phyloP scores from a whole-genome alignment of 345 rosid species.

The Xanthoceras sorbifolium region DNA sequence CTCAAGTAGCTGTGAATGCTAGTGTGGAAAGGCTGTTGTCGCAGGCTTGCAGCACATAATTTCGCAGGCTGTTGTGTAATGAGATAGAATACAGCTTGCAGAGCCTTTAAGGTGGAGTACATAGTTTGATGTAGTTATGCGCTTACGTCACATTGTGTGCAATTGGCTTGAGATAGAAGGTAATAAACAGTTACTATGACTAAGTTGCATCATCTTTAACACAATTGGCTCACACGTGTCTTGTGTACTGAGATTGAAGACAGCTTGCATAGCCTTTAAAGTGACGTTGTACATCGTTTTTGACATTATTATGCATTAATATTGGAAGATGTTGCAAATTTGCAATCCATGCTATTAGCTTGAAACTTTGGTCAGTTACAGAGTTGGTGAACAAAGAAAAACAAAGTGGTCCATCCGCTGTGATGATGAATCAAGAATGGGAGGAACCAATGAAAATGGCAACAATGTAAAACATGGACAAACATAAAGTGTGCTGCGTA shows the following conservation, averaged over 20 bases:
- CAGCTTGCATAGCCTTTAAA: conserved; percentile 37
- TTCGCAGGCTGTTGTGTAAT: conserved; percentile 19
- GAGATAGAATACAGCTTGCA: conserved; percentile 35
- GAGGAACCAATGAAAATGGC: background rate
- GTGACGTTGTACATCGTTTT: conserved; percentile 12
- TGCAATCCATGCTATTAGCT: background rate
- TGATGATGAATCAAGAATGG: background rate
- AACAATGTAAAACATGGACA: conserved; percentile 12
- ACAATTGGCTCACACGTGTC: conserved; percentile 19
- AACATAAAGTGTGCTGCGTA: background rate
- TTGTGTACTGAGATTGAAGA: conserved; percentile 22
- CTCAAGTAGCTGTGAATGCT: conserved; percentile 2
- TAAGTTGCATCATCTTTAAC: background rate
- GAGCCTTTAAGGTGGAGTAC: conserved; percentile 25
- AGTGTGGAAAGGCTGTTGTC: conserved; percentile 13
- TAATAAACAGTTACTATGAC: background rate
- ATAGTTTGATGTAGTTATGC: background rate
- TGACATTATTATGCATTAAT: background rate
- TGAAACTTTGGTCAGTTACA: conserved; percentile 1
- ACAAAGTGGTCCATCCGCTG: conserved; percentile 3
- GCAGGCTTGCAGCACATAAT: too few relatives aligned
- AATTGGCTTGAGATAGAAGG: background rate
- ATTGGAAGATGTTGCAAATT: background rate
- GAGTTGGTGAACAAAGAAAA: conserved; percentile 10
- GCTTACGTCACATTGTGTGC: background rate